Base-by-base conservation (phyloP, 2,329 filamentous ascomycete species). In the Colletotrichum brevisporum region DNA sequence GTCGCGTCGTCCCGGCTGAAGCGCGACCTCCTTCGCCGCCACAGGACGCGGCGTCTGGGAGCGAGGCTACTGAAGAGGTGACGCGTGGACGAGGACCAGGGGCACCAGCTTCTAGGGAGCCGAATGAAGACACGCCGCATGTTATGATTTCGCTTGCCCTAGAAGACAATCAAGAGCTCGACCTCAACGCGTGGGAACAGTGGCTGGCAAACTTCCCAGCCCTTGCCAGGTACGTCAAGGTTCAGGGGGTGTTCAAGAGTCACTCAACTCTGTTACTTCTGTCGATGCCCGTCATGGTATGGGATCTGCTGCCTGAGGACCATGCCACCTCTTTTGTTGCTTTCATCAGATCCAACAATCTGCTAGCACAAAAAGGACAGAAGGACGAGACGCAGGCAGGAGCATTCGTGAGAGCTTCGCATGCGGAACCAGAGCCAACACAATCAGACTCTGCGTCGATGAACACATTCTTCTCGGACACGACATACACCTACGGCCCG, bases 171-270 rank as follows among this genome's bases (percentile, higher is more conserved):
- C 87, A 89, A 70, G 79, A 81, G 15, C 76, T 89, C 1, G 87
- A 89, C 54, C 78, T 90, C n/a, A 83, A 86, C 64, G 86, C 86
- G 5, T 90, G 88, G 87, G 84, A 89, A 73, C 82, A 84, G 63
- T 90, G 88, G 87, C 80, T 90, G 3, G 77, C 81, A 31, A 83
- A 81, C 18, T 88, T 89, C 69, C 88, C 88, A 0, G 84, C 86
- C 2, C 78, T 90, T 63, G 87, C 87, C 50, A 89, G 86, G 72
- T 86, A 89, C 71, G 87, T 89, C 76, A 88, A 88, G 73, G 84
- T 90, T 6, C 87, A 90, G 73, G 88, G 87, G 9, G 83, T 89
- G 1, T 90, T 89, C 76, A 88, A 88, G 73, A 90, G 88, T 57
- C 86, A 89, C 72, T 90, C 88, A 0, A 90, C 86, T 0, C 77